phyloP scores from a whole-genome alignment of 2,329 filamentous ascomycete species.

The Lachnellula arida region DNA sequence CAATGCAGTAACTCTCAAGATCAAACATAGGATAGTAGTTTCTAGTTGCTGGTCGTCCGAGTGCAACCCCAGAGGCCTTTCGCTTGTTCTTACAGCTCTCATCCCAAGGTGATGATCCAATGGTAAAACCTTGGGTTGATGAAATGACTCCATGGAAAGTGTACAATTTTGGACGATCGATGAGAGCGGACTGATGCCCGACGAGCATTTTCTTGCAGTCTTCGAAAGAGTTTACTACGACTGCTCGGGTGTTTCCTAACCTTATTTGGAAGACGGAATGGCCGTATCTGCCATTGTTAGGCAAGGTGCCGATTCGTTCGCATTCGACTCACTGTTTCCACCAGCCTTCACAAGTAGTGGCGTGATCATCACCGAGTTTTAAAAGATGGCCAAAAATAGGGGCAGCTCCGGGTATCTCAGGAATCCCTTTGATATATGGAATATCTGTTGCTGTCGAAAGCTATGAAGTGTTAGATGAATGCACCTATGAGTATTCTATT shows the following conservation, averaged over 20 bases:
- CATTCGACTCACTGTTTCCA: conserved; percentile 43
- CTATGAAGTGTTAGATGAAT: conserved; percentile 4
- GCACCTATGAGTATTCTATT: too few relatives aligned
- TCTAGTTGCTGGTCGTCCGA: conserved; percentile 55
- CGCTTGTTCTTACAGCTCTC: conserved; percentile 72
- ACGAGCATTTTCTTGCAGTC: conserved; percentile 48
- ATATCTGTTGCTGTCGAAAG: conserved; percentile 40
- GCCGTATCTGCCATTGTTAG: conserved; percentile 48
- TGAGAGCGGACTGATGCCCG: conserved; percentile 45
- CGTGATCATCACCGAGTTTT: conserved; percentile 48
- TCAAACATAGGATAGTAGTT: conserved; percentile 77
- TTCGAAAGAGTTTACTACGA: conserved; percentile 51
- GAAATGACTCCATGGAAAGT: conserved; percentile 51
- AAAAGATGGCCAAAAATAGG: conserved; percentile 48
- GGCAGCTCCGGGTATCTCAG: conserved; percentile 45
- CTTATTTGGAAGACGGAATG: conserved; percentile 53
- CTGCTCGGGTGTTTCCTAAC: conserved; percentile 51
- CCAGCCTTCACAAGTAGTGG: conserved; percentile 46
- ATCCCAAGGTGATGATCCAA: conserved; percentile 80
- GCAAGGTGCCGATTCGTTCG: conserved; percentile 48
- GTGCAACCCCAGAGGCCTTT: conserved; percentile 73
- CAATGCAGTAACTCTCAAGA: conserved; percentile 67
- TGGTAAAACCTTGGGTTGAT: conserved; percentile 66
- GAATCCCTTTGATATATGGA: conserved; percentile 43
- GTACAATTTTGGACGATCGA: conserved; percentile 46